Conservation (phyloP, 2,329 filamentous ascomycete species). For the Helotiales sp. region DNA sequence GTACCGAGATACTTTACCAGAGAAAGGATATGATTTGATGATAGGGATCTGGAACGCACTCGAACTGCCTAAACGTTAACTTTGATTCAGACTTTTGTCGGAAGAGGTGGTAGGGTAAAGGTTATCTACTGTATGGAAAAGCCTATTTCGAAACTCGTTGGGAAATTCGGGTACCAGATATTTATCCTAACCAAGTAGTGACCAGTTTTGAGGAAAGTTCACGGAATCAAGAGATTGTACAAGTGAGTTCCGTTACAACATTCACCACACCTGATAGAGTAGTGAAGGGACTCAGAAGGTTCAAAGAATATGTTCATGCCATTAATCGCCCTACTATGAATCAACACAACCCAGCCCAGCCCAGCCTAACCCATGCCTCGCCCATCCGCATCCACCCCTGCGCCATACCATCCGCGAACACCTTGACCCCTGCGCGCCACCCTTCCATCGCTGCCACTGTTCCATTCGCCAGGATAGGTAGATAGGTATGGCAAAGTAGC, state of each 20-base stretch:
- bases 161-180: not conserved
- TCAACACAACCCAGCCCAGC: not conserved
- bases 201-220: too few species aligned
- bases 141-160: not conserved
- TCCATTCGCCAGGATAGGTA: not conserved
- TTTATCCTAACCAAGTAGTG: too few species aligned
- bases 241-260: not conserved
- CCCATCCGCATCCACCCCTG: not conserved
- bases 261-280: too few species aligned
- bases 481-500: not conserved
- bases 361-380: not conserved
- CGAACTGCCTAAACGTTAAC: not conserved
- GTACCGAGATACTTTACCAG: not conserved
- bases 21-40: not conserved
- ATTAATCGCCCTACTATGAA: slow-evolving; percentile 12
- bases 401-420: not conserved
- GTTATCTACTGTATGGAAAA: not conserved
- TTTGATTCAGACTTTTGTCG: not conserved
- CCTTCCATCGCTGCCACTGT: not conserved
- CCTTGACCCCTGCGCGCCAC: not conserved
- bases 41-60: not conserved
- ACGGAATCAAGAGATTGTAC: not conserved
- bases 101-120: not conserved
- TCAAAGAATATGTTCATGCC: slow-evolving; percentile 5
- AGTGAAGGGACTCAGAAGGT: not conserved